These are phyloP conservation scores for Chrysoporthe puriensis DNA, from an alignment of 2,329 filamentous ascomycete genomes.

Conservation along the genomic window DNA sequence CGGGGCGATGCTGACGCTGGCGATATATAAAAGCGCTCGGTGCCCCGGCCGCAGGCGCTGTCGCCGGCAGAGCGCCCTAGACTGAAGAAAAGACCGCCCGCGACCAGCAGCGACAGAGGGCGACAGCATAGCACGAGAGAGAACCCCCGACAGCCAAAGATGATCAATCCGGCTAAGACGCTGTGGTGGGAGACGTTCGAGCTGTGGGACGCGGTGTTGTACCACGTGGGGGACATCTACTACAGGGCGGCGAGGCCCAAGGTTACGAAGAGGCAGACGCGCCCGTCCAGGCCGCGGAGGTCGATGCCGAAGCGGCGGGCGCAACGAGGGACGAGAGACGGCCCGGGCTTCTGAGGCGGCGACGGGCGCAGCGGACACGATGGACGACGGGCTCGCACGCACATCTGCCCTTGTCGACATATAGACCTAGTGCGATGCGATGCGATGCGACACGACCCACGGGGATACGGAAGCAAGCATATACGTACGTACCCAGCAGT, in stretches of 20 bases:
- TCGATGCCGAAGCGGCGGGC: not conserved
- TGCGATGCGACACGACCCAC: too few relatives aligned
- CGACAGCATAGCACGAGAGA: too few relatives aligned
- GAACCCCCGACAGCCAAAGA: not conserved
- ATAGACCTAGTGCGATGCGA: too few relatives aligned
- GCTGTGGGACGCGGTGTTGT: conserved; percentile 45
- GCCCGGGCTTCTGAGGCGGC: not conserved
- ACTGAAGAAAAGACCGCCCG: too few relatives aligned
- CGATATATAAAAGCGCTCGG: not conserved
- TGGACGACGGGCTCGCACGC: too few relatives aligned
- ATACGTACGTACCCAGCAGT: too few relatives aligned
- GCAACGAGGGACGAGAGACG: not conserved
- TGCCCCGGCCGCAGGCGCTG: too few relatives aligned
- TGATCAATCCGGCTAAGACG: conserved; percentile 28
- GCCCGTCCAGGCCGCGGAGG: conserved; percentile 5
- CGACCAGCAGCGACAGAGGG: too few relatives aligned
- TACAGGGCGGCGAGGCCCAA: conserved; percentile 34
- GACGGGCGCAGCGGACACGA: too few relatives aligned
- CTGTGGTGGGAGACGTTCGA: conserved; percentile 42
- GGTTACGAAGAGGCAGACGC: not conserved
- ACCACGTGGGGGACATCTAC: conserved; percentile 43
- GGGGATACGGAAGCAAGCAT: not conserved
- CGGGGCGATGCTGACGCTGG: not conserved
- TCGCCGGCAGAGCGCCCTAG: too few relatives aligned
- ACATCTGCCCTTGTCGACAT: too few relatives aligned